Evolutionary conservation across 1,139 yeast species (phyloP), one percentile per base, ranked within the genome.

Genomic region (Debaryomyces sp.): DNA sequence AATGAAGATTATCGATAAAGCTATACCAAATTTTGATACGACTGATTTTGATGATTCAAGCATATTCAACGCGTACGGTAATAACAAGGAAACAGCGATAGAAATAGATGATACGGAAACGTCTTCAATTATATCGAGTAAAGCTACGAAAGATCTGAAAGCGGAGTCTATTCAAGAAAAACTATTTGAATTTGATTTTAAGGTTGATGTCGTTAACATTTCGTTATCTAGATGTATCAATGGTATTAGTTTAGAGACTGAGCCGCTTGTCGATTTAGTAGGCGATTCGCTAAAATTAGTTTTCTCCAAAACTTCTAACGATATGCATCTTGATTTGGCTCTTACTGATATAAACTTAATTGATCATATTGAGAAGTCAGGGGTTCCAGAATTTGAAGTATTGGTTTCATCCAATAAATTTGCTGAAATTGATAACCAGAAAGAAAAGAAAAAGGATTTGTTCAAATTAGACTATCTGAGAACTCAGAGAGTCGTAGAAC

Each of bases 1-100:
- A 60, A 85, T 94, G 92, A 82, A 85, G 49, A 73, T 94, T 42
- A 70, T 91, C 43, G 88, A 87, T 50, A 78, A 75, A 21, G 82
- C 88, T 26, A 75, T 92, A 15, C 97, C 97, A 1, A 71, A 78
- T 43, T 71, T 84, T 50, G 81, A 74, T 10, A 57, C 51, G 22
- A 43, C 53, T 1, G 77, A 69, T 5, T 39, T 49, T 1, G 78
- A 71, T 30, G 70, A 62, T 5, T 56, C 67, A 2, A 68, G 75
- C 52, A 55, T 69, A 1, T 74, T 73, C 52, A 61, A 71, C 51
- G 68, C 80, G 0, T 73, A 64, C 54, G 76, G 71, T 1, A 51
- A 57, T 21, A 48, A 39, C n/a, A 48, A 49, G 7, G 46, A 48
- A 7, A 52, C 55, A 5, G 64, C 59, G 13, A 61, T 68, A 27